Conservation (phyloP, 1,284 basidiomycete species). For the Fomitopsis palustris region DNA sequence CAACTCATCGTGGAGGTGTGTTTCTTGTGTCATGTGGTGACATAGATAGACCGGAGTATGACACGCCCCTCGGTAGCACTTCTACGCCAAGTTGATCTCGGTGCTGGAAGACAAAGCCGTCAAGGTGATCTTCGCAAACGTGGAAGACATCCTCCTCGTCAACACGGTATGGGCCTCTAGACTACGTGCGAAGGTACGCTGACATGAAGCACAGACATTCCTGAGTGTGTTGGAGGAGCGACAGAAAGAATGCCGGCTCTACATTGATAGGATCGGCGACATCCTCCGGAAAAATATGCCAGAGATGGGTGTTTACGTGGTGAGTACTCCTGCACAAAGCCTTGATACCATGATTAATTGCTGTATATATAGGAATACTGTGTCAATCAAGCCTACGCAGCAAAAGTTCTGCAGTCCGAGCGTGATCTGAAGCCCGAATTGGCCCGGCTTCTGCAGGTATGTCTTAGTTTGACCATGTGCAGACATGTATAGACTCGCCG, state of each 20-base stretch:
- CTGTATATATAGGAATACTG: slow-evolving; percentile 73
- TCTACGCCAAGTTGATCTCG: slow-evolving; percentile 77
- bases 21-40: background rate
- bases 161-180: slow-evolving; percentile 61
- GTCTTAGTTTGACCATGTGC: slow-evolving; percentile 1
- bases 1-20: slow-evolving; percentile 85
- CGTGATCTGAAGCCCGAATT: slow-evolving; percentile 67
- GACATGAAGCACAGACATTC: slow-evolving; percentile 51
- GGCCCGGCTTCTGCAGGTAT: slow-evolving; percentile 65
- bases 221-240: slow-evolving; percentile 85
- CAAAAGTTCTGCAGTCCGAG: slow-evolving; percentile 74
- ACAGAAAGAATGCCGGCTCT: slow-evolving; percentile 87
- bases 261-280: slow-evolving; percentile 87
- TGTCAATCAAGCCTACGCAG: slow-evolving; percentile 82
- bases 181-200: background rate
- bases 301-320: slow-evolving; percentile 79
- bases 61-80: slow-evolving; percentile 45
- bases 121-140: slow-evolving; percentile 87
- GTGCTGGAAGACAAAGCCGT: slow-evolving; percentile 78
- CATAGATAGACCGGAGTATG: background rate
- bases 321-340: slow-evolving; percentile 27
- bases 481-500: background rate
- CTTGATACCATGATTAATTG: background rate
- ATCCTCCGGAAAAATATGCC: slow-evolving; percentile 73
- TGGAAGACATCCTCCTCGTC: slow-evolving; percentile 86